Conservation (phyloP, 192 early-diverging fungal species). For the Haplosporangium gracile region DNA sequence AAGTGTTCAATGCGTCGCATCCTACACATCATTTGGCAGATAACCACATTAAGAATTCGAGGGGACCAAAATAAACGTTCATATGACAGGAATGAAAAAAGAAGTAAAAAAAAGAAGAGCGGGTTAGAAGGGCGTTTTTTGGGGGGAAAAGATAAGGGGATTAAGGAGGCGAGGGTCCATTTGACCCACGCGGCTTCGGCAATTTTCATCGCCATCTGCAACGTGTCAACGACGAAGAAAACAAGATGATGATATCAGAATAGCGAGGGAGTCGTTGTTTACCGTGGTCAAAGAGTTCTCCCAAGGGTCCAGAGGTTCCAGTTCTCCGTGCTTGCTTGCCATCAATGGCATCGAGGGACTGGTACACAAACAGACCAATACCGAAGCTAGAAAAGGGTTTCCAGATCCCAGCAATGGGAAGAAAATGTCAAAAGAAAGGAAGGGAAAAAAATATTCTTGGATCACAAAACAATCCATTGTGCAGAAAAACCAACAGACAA, state of each 20-base stretch:
- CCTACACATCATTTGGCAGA: conserved; percentile 40
- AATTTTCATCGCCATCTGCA: neutral
- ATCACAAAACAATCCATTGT: neutral
- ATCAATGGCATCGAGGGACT: conserved; percentile 93
- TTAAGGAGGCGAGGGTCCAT: neutral
- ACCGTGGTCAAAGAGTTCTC: conserved; percentile 97
- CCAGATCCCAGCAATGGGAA: neutral
- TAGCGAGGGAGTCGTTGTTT: conserved; percentile 44
- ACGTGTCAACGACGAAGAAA: conserved; percentile 19
- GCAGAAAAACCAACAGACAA: neutral
- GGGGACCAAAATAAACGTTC: neutral
- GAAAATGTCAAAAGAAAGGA: neutral
- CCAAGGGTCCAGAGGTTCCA: conserved; percentile 87
- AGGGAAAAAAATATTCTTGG: neutral
- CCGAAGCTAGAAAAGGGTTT: conserved; percentile 64
- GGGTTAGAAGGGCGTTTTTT: neutral
- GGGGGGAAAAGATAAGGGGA: neutral
- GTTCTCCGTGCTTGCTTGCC: conserved; percentile 96
- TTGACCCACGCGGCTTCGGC: neutral
- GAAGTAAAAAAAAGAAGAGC: neutral
- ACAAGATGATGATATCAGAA: neutral
- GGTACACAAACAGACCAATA: conserved; percentile 88
- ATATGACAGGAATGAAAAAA: conserved; percentile 7
- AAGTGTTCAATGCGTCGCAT: conserved; percentile 72
- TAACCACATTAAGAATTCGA: neutral